Evolutionary conservation across 1,284 basidiomycete species (phyloP), one percentile per base, ranked within the genome.

Genomic region (Pseudozyma sp.): DNA sequence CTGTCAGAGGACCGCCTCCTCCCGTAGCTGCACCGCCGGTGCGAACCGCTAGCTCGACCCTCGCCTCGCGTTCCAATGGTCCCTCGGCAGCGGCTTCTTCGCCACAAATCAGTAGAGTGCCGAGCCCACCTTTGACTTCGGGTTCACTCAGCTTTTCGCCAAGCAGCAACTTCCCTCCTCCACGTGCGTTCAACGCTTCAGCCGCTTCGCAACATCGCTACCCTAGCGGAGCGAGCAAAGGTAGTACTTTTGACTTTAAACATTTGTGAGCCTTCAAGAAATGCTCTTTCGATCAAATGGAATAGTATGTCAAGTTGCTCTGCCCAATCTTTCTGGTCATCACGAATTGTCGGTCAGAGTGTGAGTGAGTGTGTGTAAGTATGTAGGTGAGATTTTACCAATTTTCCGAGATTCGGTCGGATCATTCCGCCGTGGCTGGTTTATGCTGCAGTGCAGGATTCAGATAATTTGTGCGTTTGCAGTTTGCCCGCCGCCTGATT

Each of bases 1-100:
- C 89, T 82, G 91, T 92, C 61, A 88, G 88, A 74, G 87, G 86
- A 48, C 88, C 88, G 9, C 92, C 78, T 43, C 88, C 88, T 16
- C 89, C 89, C 6, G 89, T 88, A 70, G 63, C 79, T 8, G 70
- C 79, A 7, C 83, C 77, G 21, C 84, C 78, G 11, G 53, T 79
- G 5, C 62, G 75, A 14, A 84, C 80, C 0, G 59, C 71, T 9
- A 70, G 63, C 54, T 64, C 67, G 5, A 70, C 55, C n/a, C 36
- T 75, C 9, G 56, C 66, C 19, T 38, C 18, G 1, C 61, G 54
- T 4, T 44, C 63, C 50, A 75, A 75, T 43, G 67, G 59, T 18
- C 52, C 57, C 10, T 42, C 61, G 5, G 11, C 59, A 0, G 38
- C 45, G 16, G 50, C 59, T 6, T 40, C 34, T 4, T 44, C 38